These are phyloP conservation scores for Xylaria sp. DNA, from an alignment of 2,329 filamentous ascomycete genomes.

Conservation along the genomic window DNA sequence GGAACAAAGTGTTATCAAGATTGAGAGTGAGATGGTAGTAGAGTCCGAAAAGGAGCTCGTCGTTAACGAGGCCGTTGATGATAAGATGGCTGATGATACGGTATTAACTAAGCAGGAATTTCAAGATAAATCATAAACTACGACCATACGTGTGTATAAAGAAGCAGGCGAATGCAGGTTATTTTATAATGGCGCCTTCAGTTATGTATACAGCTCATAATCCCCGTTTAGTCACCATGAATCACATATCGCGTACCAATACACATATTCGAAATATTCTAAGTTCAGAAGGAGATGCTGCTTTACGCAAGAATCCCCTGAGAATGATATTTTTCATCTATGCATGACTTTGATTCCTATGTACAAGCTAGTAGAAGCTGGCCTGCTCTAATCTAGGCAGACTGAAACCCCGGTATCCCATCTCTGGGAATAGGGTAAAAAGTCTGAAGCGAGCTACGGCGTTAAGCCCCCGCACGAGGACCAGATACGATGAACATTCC, in stretches of 20 bases:
- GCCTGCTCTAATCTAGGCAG: conserved; percentile 23
- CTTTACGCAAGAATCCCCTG: conserved; percentile 3
- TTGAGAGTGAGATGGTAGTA: conserved; percentile 34
- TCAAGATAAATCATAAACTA: neutral
- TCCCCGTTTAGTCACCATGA: conserved; percentile 8
- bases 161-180: neutral
- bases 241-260: conserved; percentile 11
- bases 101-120: conserved; percentile 4
- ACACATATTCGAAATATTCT: neutral
- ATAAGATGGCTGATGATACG: conserved; percentile 17
- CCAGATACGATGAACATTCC: conserved; percentile 14
- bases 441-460: neutral
- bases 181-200: neutral
- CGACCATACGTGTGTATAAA: neutral
- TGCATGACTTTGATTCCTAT: conserved; percentile 13
- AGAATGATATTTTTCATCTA: conserved; percentile 29
- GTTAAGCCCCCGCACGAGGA: neutral
- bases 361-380: conserved; percentile 12
- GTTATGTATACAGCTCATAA: conserved; percentile 13
- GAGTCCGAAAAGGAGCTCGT: conserved; percentile 18
- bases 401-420: neutral
- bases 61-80: conserved; percentile 17
- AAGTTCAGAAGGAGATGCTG: conserved; percentile 6
- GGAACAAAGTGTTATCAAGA: conserved; percentile 43
- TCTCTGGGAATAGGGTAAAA: neutral